Evolutionary conservation across 345 rosid species (phyloP).

Genomic region (Populus davidiana): DNA sequence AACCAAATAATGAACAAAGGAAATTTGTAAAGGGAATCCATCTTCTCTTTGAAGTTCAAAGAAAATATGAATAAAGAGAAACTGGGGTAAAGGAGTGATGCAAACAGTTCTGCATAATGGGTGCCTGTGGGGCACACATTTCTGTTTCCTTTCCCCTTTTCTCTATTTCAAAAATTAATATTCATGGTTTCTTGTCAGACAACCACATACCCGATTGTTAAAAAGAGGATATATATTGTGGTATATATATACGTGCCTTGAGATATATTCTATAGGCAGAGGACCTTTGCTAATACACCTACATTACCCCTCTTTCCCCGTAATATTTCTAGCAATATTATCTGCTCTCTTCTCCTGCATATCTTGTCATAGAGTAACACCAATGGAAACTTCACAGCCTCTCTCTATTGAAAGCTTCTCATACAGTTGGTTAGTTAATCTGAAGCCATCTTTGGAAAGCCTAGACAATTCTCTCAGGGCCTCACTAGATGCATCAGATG

Average conservation of each 20-base stretch:
- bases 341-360: constrained; percentile 8
- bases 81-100: constrained; percentile 22
- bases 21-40: constrained; percentile 7
- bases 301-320: background rate
- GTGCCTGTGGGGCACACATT: constrained; percentile 57
- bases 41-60: constrained; percentile 31
- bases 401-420: constrained; percentile 93
- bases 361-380: constrained; percentile 1
- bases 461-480: constrained; percentile 43
- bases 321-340: background rate
- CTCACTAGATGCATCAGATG: constrained; percentile 61
- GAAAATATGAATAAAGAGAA: constrained; percentile 11
- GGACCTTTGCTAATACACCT: constrained; percentile 18
- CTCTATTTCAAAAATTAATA: constrained; percentile 43
- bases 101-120: constrained; percentile 30
- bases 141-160: constrained; percentile 41
- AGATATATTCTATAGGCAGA: constrained; percentile 29
- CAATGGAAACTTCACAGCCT: constrained; percentile 71
- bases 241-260: constrained; percentile 25
- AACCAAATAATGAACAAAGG: constrained; percentile 3
- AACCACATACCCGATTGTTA: constrained; percentile 43
- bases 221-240: constrained; percentile 22
- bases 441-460: constrained; percentile 59
- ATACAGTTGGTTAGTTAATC: constrained; percentile 80
- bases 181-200: constrained; percentile 59